Base-by-base conservation (phyloP, 1,284 basidiomycete genomes). In the Ustilago xerochloae region DNA sequence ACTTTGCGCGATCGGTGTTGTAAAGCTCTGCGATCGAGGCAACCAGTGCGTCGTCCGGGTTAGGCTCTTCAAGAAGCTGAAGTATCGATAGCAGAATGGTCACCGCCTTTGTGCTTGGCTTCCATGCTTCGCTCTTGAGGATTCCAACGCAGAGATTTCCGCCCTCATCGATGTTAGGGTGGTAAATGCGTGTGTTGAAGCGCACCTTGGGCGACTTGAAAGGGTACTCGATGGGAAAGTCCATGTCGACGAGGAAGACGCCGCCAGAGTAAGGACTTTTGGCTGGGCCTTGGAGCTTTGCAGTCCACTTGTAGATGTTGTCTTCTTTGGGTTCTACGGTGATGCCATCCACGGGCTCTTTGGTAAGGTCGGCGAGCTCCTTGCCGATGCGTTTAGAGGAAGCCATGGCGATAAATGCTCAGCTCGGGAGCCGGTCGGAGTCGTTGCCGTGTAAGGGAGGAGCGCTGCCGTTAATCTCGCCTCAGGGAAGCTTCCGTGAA, bases 151-250 rank as follows among this genome's bases (percentile, higher is more conserved):
- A 84, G 29, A 83, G 59, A 43, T 76, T 81, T 60, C 84, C 84
- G 15, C 78, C 63, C 32, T 82, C 79, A 35, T 82, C 83, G 33
- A 84, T 81, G 66, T 84, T 84, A 16, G 84, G 84, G 56, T 84
- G 84, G 71, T 84, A 84, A 56, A 84, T 74, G 16, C 73, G 73
- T 26, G 77, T 80, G 63, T 59, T 56, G 67, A 84, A 82, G 18
- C 68, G 71, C 38, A 83, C 70, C n/a, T 77, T 81, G 33, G 83
- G 83, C 24, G 81, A 77, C 72, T 84, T 84, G 75, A 84, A 84
- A 6, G 84, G 84, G 60, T 84, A 84, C 58, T 84, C 84, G 53
- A 79, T 68, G 41, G 84, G 81, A 52, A 84, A 84, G 32, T 83
- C 83, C 18, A 84, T 52, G 51, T 79, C 75, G 33, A 84, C 60